Evolutionary conservation across 768 basidiomycete species (phyloP), one percentile per base, ranked within the genome.

Genomic region (Kwoniella heveanensis): DNA sequence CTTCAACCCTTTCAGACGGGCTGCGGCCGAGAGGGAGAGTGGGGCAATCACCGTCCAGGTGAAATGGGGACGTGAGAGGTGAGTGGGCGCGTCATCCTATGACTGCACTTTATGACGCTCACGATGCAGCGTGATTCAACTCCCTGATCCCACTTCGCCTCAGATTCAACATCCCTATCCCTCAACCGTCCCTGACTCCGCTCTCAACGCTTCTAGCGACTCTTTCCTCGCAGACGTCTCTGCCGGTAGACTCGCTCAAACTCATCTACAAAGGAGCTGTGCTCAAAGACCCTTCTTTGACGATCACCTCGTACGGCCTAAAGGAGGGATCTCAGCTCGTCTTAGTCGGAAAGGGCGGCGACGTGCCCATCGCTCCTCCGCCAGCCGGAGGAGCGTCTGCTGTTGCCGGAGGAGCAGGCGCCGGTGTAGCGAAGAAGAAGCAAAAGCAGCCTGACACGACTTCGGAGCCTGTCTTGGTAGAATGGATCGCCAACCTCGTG

Each of bases 191-290:
- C 9, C 36, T 69, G 13, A 80, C 79, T 0, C 76, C 79, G 6
- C 65, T 80, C 13, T 76, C 77, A 9, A 72, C 71, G 8, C 69
- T 80, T 47, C 60, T 76, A 27, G 68, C 68, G 12, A 83, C 84
- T 22, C 82, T 96, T 54, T 88, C 90, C 15, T 84, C 87, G 5
- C 86, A 88, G 72, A 93, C 90, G 1, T 87, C 87, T 57, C 84
- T 97, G 13, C 85, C 88, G 0, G 78, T 80, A 27, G 73, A 84
- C 67, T 85, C 85, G 27, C 91, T 96, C 84, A 91, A 92, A 78
- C 85, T 98, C 73, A 87, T 98, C 67, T 88, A 90, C 81, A 86
- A 89, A 50, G 95, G 95, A 39, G 92, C 91, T 1, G 85, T 96
- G 79, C 89, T 97, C 85, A 89, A 88, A 69, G 91, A 95, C 76